phyloP scores from a whole-genome alignment of 805 yeast species.

The Candida montana region DNA sequence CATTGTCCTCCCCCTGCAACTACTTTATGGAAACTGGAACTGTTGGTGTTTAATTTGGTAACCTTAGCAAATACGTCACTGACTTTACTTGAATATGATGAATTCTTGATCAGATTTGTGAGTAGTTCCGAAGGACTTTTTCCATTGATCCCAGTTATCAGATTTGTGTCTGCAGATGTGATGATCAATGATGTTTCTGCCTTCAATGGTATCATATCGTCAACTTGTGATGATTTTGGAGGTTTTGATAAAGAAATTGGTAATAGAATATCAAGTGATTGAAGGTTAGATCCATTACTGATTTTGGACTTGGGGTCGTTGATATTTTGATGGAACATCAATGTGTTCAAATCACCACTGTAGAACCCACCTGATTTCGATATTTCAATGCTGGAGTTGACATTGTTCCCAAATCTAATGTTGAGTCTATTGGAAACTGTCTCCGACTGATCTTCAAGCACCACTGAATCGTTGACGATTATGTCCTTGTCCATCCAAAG shows the following conservation, averaged over 20 bases:
- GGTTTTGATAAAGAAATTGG: neutral
- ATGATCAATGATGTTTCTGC: neutral
- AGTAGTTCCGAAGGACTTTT: constrained; percentile 6
- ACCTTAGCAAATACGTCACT: constrained; percentile 5
- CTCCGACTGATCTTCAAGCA: neutral
- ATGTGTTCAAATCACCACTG: neutral
- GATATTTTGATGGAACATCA: neutral
- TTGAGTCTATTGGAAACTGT: neutral
- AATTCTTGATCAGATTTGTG: constrained; percentile 1
- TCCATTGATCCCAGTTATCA: constrained; percentile 2
- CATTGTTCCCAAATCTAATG: too few species aligned
- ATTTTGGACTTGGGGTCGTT: too few species aligned
- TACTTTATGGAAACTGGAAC: neutral
- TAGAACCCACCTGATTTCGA: neutral
- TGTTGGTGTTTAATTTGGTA: neutral
- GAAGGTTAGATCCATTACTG: neutral
- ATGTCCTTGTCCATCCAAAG: constrained; percentile 1
- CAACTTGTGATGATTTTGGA: neutral
- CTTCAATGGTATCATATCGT: neutral
- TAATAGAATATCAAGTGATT: neutral
- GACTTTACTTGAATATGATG: neutral
- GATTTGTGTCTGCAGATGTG: constrained; percentile 5
- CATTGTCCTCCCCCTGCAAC: constrained; percentile 15
- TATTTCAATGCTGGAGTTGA: neutral
- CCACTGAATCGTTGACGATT: neutral